phyloP scores from a whole-genome alignment of 176 grass and related monocot species.

The Eremochloa ophiuroides region DNA sequence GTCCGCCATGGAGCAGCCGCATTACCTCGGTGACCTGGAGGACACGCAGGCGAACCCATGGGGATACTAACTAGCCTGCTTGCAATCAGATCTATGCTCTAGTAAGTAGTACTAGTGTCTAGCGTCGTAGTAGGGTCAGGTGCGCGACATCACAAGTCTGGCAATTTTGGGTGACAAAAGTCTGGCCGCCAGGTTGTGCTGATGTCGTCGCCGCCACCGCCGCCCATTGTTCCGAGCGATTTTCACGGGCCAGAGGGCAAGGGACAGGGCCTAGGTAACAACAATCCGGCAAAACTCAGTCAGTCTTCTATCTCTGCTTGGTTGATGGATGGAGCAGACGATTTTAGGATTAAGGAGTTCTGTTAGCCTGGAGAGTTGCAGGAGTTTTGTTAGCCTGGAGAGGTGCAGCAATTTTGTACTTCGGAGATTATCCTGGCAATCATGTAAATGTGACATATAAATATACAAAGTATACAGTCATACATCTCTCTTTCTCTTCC shows the following conservation, averaged over 20 bases:
- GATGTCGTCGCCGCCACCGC: background rate
- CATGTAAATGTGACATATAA: background rate
- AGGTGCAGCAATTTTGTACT: background rate
- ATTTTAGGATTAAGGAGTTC: background rate
- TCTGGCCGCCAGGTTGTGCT: background rate
- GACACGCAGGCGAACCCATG: background rate
- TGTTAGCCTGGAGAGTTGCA: background rate
- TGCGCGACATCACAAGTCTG: background rate
- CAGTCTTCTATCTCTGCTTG: background rate
- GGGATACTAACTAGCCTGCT: background rate
- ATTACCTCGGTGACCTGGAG: background rate
- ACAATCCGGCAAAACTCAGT: background rate
- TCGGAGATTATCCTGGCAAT: background rate
- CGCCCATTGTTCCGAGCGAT: background rate
- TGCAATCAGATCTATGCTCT: background rate
- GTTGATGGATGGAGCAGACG: background rate
- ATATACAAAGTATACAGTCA: background rate
- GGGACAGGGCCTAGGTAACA: background rate
- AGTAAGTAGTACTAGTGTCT: background rate
- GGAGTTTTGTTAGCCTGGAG: background rate
- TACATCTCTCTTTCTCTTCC: background rate
- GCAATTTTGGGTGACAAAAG: background rate
- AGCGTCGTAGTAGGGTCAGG: background rate
- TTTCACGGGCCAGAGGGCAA: background rate
- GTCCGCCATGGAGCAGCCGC: background rate